phyloP scores from a whole-genome alignment of 192 early-diverging fungal species.

The Dissophora globulifera region DNA sequence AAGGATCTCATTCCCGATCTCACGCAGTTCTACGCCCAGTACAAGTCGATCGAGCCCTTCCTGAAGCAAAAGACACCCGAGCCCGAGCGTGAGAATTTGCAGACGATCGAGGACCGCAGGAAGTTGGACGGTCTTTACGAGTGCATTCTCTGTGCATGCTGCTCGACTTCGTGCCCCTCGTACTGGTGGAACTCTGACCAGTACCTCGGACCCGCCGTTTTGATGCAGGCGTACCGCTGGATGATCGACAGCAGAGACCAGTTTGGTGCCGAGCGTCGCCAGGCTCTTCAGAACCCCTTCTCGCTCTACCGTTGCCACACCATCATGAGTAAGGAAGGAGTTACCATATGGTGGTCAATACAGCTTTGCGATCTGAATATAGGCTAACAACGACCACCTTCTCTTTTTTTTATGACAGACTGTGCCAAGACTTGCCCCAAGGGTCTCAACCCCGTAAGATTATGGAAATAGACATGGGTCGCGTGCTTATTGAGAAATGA shows the following conservation, averaged over 20 bases:
- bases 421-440: constrained; percentile 97
- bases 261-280: constrained; percentile 84
- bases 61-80: constrained; percentile 87
- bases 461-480: neutral
- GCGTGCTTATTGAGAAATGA: too few relatives aligned
- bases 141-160: constrained; percentile 98
- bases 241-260: constrained; percentile 98
- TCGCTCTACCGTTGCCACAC: constrained; percentile 99
- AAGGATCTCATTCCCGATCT: constrained; percentile 98
- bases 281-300: constrained; percentile 92
- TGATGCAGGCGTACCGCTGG: constrained; percentile 99
- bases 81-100: constrained; percentile 86
- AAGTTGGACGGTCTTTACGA: constrained; percentile 97
- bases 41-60: constrained; percentile 96
- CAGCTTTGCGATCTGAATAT: neutral
- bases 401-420: constrained; percentile 54
- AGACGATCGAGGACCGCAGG: constrained; percentile 93
- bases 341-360: neutral
- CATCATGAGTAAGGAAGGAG: constrained; percentile 81
- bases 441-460: constrained; percentile 87
- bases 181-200: constrained; percentile 98
- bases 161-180: constrained; percentile 94
- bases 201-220: constrained; percentile 95
- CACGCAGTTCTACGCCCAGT: constrained; percentile 98
- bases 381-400: too few relatives aligned